phyloP scores from a whole-genome alignment of 345 rosid genomes.

The Balakata baccata region DNA sequence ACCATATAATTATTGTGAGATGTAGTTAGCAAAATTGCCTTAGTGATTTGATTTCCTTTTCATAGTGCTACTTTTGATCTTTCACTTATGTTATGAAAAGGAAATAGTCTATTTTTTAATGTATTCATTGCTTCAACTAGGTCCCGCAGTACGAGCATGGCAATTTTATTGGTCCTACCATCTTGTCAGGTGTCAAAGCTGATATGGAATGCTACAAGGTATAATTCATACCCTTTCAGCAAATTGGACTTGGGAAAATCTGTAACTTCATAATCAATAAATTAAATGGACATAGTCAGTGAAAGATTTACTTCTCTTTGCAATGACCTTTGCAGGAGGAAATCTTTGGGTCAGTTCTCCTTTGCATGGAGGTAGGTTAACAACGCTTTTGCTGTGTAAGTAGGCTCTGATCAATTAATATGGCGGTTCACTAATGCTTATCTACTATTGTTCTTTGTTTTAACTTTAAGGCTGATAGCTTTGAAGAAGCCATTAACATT shows the following conservation, averaged over 20 bases:
- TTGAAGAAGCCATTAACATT: conserved; percentile 84
- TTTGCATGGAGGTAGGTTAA: conserved; percentile 75
- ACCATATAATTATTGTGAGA: too few species aligned
- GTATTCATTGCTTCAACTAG: conserved; percentile 40
- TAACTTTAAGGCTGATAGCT: conserved; percentile 64
- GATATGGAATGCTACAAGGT: conserved; percentile 99
- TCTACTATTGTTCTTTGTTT: conserved; percentile 7
- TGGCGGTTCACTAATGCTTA: conserved; percentile 12
- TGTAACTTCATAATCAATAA: neutral
- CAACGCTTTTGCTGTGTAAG: conserved; percentile 22
- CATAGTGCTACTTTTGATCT: neutral
- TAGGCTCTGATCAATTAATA: neutral
- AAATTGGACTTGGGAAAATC: neutral
- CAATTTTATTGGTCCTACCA: conserved; percentile 91
- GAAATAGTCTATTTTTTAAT: neutral
- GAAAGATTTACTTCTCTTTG: conserved; percentile 11
- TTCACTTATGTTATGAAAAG: neutral
- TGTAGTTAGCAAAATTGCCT: neutral
- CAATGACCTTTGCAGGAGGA: conserved; percentile 64
- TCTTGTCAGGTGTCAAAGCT: conserved; percentile 71
- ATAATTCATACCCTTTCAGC: neutral
- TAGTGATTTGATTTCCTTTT: neutral
- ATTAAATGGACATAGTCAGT: neutral
- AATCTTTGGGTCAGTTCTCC: conserved; percentile 96
- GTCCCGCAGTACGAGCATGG: conserved; percentile 90